phyloP scores from a whole-genome alignment of 768 basidiomycete species.

The Lactarius psammicola region DNA sequence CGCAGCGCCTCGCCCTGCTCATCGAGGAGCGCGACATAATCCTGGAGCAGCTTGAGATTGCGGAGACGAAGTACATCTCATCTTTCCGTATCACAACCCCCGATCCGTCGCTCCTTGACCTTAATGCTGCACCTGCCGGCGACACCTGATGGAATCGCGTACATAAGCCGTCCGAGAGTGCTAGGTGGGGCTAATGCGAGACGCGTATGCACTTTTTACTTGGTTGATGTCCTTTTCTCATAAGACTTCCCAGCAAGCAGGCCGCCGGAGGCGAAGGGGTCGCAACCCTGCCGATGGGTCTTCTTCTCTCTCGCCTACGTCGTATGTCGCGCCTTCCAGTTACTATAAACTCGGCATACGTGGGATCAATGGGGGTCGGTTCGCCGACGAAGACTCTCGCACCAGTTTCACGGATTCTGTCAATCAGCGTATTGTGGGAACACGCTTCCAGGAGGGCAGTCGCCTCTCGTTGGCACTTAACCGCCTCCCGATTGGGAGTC shows the following conservation, averaged over 20 bases:
- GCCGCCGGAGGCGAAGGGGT: slow-evolving; percentile 47
- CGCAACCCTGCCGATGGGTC: slow-evolving; percentile 62
- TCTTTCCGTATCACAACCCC: slow-evolving; percentile 74
- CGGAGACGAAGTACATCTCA: slow-evolving; percentile 73
- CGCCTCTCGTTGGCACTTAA: slow-evolving; percentile 56
- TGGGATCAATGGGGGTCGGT: slow-evolving; percentile 59
- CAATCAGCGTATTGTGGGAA: slow-evolving; percentile 60
- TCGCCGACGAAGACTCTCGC: slow-evolving; percentile 45
- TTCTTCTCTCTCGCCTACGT: slow-evolving; percentile 70
- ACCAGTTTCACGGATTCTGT: slow-evolving; percentile 55
- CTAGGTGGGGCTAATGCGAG: slow-evolving; percentile 39
- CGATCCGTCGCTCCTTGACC: slow-evolving; percentile 66
- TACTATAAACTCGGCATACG: slow-evolving; percentile 73
- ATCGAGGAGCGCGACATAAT: slow-evolving; percentile 76
- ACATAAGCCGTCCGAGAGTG: slow-evolving; percentile 69
- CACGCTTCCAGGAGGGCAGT: slow-evolving; percentile 71
- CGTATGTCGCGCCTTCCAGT: slow-evolving; percentile 75
- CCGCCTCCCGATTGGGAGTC: slow-evolving; percentile 60
- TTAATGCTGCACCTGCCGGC: slow-evolving; percentile 36
- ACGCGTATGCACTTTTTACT: background rate
- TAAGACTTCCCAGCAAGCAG: slow-evolving; percentile 31
- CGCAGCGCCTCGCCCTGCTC: slow-evolving; percentile 59
- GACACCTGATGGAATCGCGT: slow-evolving; percentile 46
- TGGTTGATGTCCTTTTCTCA: slow-evolving; percentile 2
- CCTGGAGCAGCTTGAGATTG: slow-evolving; percentile 76